phyloP scores from a whole-genome alignment of 805 yeast species.

The Monosporozyma unispora region DNA sequence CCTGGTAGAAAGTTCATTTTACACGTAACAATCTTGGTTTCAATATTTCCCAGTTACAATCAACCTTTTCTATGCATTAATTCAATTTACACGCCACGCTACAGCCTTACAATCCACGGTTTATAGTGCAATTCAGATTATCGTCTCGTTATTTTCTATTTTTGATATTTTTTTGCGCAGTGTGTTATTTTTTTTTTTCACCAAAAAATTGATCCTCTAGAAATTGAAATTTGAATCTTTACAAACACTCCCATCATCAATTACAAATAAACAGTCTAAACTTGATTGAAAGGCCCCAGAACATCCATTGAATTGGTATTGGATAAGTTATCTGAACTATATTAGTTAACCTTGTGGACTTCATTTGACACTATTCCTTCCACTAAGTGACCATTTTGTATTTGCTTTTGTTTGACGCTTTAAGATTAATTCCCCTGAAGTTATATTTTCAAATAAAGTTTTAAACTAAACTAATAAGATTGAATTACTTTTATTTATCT shows the following conservation, averaged over 20 bases:
- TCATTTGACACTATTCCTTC: not conserved
- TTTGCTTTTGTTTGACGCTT: not conserved
- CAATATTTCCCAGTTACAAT: too few species aligned
- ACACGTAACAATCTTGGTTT: too few species aligned
- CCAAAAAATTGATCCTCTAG: not conserved
- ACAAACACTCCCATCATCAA: not conserved
- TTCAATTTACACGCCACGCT: too few species aligned
- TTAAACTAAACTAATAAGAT: not conserved
- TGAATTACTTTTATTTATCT: not conserved
- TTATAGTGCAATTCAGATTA: too few species aligned
- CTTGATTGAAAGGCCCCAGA: not conserved
- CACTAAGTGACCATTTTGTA: not conserved
- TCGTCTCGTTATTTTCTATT: not conserved
- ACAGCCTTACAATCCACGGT: too few species aligned
- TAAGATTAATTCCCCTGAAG: not conserved
- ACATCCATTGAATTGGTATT: not conserved
- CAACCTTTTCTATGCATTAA: too few species aligned
- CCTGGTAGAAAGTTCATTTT: too few species aligned
- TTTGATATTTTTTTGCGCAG: not conserved
- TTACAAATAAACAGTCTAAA: not conserved
- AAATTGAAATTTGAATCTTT: not conserved
- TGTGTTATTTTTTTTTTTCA: not conserved
- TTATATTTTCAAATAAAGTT: not conserved
- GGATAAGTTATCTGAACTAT: not conserved
- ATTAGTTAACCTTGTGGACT: not conserved